These are phyloP conservation scores for Mucor indicus DNA, from an alignment of 371 early-diverging fungal genomes.

Conservation along the genomic window DNA sequence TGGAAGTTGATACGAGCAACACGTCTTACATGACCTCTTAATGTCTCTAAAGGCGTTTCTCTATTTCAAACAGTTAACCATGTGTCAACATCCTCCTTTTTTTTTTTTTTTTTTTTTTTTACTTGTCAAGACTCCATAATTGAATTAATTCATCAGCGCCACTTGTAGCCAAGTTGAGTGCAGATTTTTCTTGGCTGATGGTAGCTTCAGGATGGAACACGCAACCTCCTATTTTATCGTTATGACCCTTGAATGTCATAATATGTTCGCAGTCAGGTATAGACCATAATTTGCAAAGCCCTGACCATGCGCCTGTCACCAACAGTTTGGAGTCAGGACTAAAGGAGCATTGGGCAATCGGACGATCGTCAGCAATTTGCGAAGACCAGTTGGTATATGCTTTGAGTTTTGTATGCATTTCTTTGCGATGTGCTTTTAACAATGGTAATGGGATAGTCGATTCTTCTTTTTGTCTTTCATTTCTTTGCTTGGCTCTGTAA, in stretches of 20 bases:
- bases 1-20: conserved; percentile 90
- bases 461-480: conserved; percentile 68
- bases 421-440: conserved; percentile 75
- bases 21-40: conserved; percentile 81
- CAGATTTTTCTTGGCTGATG: conserved; percentile 50
- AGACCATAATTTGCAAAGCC: conserved; percentile 84
- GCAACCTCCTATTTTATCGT: conserved; percentile 85
- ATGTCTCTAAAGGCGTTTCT: conserved; percentile 72
- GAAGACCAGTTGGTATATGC: conserved; percentile 73
- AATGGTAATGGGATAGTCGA: conserved; percentile 67
- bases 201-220: conserved; percentile 89
- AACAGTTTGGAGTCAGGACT: conserved; percentile 77
- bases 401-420: conserved; percentile 70
- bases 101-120: conserved; percentile 11
- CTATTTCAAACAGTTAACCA: conserved; percentile 40
- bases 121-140: conserved; percentile 79
- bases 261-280: conserved; percentile 69
- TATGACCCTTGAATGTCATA: conserved; percentile 71
- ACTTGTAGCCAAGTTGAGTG: conserved; percentile 80
- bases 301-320: conserved; percentile 87
- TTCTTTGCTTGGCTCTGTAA: conserved; percentile 69
- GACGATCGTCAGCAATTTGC: conserved; percentile 91
- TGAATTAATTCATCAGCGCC: conserved; percentile 75
- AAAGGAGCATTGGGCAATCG: conserved; percentile 76
- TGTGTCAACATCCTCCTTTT: too few species aligned